phyloP scores from a whole-genome alignment of 768 basidiomycete species.

The Xerocomus spinulosus region DNA sequence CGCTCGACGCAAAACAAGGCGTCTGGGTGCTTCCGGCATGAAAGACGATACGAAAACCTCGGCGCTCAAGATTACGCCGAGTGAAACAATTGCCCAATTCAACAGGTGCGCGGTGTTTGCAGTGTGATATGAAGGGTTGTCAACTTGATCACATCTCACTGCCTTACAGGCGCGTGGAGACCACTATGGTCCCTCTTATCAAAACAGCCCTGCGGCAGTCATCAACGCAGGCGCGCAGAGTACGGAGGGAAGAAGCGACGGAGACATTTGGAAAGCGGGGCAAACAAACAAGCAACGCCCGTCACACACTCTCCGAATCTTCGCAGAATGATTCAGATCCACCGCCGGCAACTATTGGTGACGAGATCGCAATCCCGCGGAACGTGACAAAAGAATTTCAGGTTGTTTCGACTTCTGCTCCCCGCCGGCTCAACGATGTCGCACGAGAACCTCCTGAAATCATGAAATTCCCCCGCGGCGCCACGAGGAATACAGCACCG shows the following conservation, averaged over 20 bases:
- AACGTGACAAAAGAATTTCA: slow-evolving; percentile 45
- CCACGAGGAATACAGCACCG: slow-evolving; percentile 27
- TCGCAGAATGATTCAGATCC: slow-evolving; percentile 14
- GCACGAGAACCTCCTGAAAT: slow-evolving; percentile 64
- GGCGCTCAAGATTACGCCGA: slow-evolving; percentile 50
- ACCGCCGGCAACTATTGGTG: slow-evolving; percentile 7
- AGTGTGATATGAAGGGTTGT: slow-evolving; percentile 11
- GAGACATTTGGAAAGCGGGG: slow-evolving; percentile 18
- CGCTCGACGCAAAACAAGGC: slow-evolving; percentile 26
- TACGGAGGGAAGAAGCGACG: slow-evolving; percentile 30
- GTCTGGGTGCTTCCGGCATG: slow-evolving; percentile 19
- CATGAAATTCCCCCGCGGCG: slow-evolving; percentile 50
- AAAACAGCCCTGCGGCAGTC: slow-evolving; percentile 58
- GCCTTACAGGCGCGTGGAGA: slow-evolving; percentile 61
- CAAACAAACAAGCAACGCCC: slow-evolving; percentile 7
- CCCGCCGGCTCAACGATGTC: slow-evolving; percentile 67
- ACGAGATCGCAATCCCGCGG: slow-evolving; percentile 18
- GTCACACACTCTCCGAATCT: slow-evolving; percentile 5
- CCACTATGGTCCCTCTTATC: slow-evolving; percentile 61
- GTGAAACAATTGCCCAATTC: slow-evolving; percentile 73
- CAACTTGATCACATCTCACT: slow-evolving; percentile 3
- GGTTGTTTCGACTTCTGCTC: slow-evolving; percentile 46
- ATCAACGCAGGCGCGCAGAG: slow-evolving; percentile 45
- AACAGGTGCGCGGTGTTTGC: slow-evolving; percentile 49
- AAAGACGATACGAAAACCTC: slow-evolving; percentile 12